A percentile compares a stretch with the other conserved stretches of the same genome.
phyloP scores from a whole-genome alignment of 805 yeast species.

The Candida taoyuanica region DNA sequence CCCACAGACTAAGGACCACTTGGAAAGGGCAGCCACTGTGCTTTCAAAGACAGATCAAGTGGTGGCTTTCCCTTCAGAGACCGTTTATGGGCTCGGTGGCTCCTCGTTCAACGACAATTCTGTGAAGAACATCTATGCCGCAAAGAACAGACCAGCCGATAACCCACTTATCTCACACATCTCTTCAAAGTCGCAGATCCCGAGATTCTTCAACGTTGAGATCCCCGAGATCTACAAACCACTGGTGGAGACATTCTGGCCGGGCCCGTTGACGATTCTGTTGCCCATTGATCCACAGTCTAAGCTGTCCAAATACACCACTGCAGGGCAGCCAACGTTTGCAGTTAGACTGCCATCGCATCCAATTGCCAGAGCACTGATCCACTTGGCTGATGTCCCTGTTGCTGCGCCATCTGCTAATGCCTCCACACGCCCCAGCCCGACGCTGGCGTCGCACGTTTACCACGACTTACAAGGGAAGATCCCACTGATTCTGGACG shows the following conservation, averaged over 20 bases:
- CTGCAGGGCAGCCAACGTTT: slow-evolving; percentile 84
- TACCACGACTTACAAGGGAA: slow-evolving; percentile 70
- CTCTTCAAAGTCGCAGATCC: slow-evolving; percentile 69
- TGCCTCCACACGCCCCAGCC: slow-evolving; percentile 92
- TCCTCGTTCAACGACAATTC: slow-evolving; percentile 71
- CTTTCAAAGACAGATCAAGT: slow-evolving; percentile 49
- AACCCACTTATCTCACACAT: slow-evolving; percentile 92
- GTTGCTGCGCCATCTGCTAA: slow-evolving; percentile 98
- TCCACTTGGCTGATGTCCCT: slow-evolving; percentile 79
- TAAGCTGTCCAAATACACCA: slow-evolving; percentile 67
- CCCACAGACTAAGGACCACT: slow-evolving; percentile 43
- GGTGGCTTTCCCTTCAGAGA: slow-evolving; percentile 95
- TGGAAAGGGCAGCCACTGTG: slow-evolving; percentile 55
- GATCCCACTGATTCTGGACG: slow-evolving; percentile 84
- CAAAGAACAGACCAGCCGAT: slow-evolving; percentile 93
- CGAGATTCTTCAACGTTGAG: slow-evolving; percentile 46
- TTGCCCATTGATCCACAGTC: slow-evolving; percentile 50
- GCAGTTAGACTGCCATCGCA: slow-evolving; percentile 89
- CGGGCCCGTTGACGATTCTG: slow-evolving; percentile 89
- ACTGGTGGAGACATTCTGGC: slow-evolving; percentile 77
- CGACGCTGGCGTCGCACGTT: slow-evolving; percentile 86
- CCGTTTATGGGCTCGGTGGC: slow-evolving; percentile 95
- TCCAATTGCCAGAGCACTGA: slow-evolving; percentile 86
- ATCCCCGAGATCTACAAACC: slow-evolving; percentile 68
- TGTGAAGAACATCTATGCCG: slow-evolving; percentile 72